Conservation (phyloP, 208 protist species). For the Leishmania lainsoni region DNA sequence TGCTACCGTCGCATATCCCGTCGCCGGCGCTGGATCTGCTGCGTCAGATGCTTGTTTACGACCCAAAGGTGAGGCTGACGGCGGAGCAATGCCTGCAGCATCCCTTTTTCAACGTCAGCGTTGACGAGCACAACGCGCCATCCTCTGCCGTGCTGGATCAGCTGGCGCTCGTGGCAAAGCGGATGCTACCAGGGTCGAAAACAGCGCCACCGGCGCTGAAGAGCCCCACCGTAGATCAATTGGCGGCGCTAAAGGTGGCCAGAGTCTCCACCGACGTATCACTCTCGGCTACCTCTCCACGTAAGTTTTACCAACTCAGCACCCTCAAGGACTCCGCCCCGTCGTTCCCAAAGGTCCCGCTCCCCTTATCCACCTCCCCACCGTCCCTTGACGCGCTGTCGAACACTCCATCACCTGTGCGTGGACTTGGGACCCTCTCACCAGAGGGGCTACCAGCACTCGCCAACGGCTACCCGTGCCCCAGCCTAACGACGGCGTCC, state of each 20-base stretch:
- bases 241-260: conserved; percentile 8
- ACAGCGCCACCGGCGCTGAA: conserved; percentile 53
- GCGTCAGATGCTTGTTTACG: conserved; percentile 93
- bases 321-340: conserved; percentile 1
- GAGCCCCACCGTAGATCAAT: not conserved
- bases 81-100: conserved; percentile 94
- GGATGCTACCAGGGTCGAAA: conserved; percentile 45
- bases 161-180: conserved; percentile 51
- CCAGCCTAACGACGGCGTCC: not conserved
- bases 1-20: conserved; percentile 80
- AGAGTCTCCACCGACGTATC: conserved; percentile 17
- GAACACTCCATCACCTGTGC: not conserved
- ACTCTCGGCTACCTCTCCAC: conserved; percentile 24
- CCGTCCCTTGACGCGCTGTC: not conserved
- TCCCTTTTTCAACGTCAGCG: conserved; percentile 84
- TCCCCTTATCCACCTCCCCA: conserved; percentile 3
- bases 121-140: conserved; percentile 59
- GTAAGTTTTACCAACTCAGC: conserved; percentile 38
- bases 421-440: not conserved
- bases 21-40: conserved; percentile 93
- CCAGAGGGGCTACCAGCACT: conserved; percentile 8
- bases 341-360: not conserved
- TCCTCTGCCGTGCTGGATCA: conserved; percentile 48
- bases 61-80: conserved; percentile 94
- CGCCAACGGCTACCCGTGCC: conserved; percentile 1